phyloP scores from a whole-genome alignment of 805 yeast genomes.

The Metschnikowia noctiluminum region DNA sequence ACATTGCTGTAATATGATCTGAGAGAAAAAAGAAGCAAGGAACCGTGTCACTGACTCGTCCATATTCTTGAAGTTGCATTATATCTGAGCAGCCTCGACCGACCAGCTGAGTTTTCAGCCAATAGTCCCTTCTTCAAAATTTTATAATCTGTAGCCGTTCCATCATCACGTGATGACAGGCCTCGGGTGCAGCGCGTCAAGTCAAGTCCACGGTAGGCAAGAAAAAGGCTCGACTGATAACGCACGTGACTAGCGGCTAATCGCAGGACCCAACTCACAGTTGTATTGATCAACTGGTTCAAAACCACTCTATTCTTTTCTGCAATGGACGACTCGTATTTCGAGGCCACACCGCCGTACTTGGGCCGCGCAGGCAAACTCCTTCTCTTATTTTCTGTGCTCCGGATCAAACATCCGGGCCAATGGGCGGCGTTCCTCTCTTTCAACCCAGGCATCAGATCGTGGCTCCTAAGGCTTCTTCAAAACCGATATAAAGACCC shows the following conservation, averaged over 20 bases:
- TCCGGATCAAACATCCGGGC: conserved; percentile 25
- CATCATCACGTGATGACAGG: no score
- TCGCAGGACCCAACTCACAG: not conserved
- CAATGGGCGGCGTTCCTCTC: conserved; percentile 31
- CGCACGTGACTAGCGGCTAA: not conserved
- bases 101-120: no score
- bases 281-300: not conserved
- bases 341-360: conserved; percentile 3
- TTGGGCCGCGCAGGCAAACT: conserved; percentile 25
- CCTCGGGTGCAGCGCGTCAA: no score
- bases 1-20: no score
- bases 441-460: conserved; percentile 29
- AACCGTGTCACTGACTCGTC: no score
- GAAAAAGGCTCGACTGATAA: no score
- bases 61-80: no score
- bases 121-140: no score
- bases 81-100: no score
- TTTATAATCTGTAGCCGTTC: no score
- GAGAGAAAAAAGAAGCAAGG: no score
- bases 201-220: no score
- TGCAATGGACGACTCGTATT: conserved; percentile 17
- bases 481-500: conserved; percentile 7
- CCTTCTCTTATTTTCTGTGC: conserved; percentile 23
- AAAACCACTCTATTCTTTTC: not conserved
- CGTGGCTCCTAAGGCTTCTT: conserved; percentile 3